Base-by-base conservation (phyloP, 2,329 filamentous ascomycete genomes). In the Colletotrichum melonis region DNA sequence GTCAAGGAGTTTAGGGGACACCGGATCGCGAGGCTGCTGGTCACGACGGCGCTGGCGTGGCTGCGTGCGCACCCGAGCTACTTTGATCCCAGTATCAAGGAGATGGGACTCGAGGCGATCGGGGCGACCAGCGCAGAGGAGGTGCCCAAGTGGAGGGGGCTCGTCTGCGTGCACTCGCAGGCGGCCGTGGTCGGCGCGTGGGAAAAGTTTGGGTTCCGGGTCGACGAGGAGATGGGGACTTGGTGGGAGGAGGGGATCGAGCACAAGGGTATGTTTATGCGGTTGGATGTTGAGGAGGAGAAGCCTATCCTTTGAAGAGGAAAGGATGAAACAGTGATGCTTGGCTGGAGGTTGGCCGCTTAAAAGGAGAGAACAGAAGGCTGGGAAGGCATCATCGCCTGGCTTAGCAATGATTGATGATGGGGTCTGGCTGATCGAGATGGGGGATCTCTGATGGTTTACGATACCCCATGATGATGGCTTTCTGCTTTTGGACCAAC, bases 211-310 rank as follows among this genome's bases (percentile, higher is more conserved):
- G 95, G 95, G 0, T 98, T 98, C 81, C 83, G 86, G 74, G 85
- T 89, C 11, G 95, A 98, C 82, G 88, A 93, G 78, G 86, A 83
- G 11, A 90, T 96, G 89, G 94, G 94, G 1, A 87, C 81, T 38
- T 98, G 95, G 95, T 86, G 88, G 74, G 95, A 98, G 81, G 95
- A 97, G 79, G 94, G 93, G 4, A 96, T 98, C 67, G 86, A 89
- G 76, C 95, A 98, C 85, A 88, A 97, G 22, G 95, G 94, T 73
- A 97, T 98, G 95, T 97, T 90, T 75, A 78, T 82, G 75, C 83
- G 89, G 42, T 73, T 91, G 32, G 78, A 85, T 4, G 74, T 86
- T 4, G 77, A 75, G 66, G 32, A 67, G 12, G 30, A 74, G 30
- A 52, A 49, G 12, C 56, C 56, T 4, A 1, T 46, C 6, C 16